A percentile compares a stretch with the other conserved stretches of the same genome.
Conservation (phyloP, 2,329 filamentous ascomycete species). For the Sclerotinia glacialis region DNA sequence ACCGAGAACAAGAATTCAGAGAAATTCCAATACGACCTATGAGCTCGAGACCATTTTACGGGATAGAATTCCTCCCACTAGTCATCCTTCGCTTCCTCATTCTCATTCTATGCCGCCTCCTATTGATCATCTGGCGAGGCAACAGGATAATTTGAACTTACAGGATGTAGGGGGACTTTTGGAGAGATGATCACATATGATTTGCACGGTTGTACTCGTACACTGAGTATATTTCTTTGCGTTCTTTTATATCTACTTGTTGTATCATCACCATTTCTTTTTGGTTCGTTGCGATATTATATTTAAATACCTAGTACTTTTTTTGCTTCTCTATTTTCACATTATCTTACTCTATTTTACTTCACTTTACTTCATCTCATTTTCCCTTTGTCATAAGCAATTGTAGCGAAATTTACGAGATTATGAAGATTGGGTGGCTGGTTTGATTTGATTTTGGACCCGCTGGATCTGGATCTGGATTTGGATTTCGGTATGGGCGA, state of each 20-base stretch:
- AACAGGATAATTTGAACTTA: not conserved
- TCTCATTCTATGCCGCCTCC: not conserved
- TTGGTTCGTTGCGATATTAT: not conserved
- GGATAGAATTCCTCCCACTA: slow-evolving; percentile 19
- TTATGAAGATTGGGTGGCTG: not conserved
- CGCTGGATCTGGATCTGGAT: not conserved
- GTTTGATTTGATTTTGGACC: not conserved
- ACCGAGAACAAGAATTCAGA: slow-evolving; percentile 39
- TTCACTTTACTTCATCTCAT: not conserved
- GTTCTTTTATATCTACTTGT: not conserved
- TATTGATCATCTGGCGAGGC: not conserved
- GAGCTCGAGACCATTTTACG: slow-evolving; percentile 36
- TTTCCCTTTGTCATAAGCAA: not conserved
- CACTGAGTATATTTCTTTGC: not conserved
- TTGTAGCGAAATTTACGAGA: not conserved
- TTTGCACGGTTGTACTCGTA: not conserved
- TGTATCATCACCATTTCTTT: not conserved
- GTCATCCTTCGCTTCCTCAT: slow-evolving; percentile 1
- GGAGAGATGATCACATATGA: not conserved
- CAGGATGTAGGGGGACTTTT: slow-evolving; percentile 13
- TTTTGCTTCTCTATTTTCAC: not conserved
- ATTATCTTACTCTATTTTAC: not conserved
- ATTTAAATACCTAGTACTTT: not conserved
- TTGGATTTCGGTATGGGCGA: not conserved
- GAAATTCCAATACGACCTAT: slow-evolving; percentile 25